Evolutionary conservation across 768 basidiomycete species (phyloP).

Genomic region (Tricholoma saponaceum): DNA sequence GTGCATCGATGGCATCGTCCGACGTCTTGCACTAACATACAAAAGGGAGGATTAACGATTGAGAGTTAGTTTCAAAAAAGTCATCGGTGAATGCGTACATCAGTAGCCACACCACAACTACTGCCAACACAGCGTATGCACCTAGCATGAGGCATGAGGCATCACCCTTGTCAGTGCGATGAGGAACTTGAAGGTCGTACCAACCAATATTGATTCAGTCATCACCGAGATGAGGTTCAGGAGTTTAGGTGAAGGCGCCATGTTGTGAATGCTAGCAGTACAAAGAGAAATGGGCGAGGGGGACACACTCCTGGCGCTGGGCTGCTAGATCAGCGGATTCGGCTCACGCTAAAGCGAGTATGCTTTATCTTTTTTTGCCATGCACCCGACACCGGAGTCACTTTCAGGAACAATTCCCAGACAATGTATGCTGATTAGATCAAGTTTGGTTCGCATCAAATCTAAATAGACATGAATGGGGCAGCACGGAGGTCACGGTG

Average conservation of each 20-base stretch:
- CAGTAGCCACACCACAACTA: background rate
- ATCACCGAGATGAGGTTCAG: slow-evolving; percentile 1
- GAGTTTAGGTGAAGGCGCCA: background rate
- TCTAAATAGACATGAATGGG: too few relatives aligned
- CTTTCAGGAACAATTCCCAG: too few relatives aligned
- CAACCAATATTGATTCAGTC: slow-evolving; percentile 3
- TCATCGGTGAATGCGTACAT: background rate
- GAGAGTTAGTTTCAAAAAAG: background rate
- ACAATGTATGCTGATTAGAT: too few relatives aligned
- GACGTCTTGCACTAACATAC: background rate
- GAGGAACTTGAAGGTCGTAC: background rate
- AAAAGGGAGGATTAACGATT: background rate
- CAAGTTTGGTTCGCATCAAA: too few relatives aligned
- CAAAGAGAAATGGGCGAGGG: background rate
- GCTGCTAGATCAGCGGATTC: too few relatives aligned
- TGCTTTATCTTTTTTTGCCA: too few relatives aligned
- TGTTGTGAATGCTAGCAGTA: background rate
- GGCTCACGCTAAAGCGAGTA: too few relatives aligned
- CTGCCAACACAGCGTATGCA: background rate
- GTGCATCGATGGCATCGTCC: slow-evolving; percentile 3
- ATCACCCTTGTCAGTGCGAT: background rate
- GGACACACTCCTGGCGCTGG: too few relatives aligned
- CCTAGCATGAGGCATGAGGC: background rate
- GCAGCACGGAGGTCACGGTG: too few relatives aligned
- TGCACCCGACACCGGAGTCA: too few relatives aligned